Conservation (phyloP, 2,329 filamentous ascomycete genomes). For the Phoma herbarum region DNA sequence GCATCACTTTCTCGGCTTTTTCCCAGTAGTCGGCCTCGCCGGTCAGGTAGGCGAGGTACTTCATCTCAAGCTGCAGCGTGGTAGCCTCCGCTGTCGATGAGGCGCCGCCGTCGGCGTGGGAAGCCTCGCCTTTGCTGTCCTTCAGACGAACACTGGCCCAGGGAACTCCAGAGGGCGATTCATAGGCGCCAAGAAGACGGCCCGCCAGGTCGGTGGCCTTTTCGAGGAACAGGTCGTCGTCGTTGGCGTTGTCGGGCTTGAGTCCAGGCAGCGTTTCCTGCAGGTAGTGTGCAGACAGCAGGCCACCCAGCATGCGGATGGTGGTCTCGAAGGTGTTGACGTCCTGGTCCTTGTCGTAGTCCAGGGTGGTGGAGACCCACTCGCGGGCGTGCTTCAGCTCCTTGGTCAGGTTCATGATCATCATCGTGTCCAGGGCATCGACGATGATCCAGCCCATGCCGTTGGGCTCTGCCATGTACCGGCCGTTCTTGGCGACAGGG, state of each 20-base stretch:
- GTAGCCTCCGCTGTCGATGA: slow-evolving; percentile 95
- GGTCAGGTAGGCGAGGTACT: slow-evolving; percentile 93
- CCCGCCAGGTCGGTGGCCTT: slow-evolving; percentile 95
- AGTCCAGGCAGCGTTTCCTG: slow-evolving; percentile 82
- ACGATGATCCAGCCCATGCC: slow-evolving; percentile 99
- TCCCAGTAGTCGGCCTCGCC: slow-evolving; percentile 95
- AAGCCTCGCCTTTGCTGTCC: slow-evolving; percentile 76
- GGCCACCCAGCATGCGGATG: slow-evolving; percentile 93
- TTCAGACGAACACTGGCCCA: slow-evolving; percentile 90
- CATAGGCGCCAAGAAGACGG: slow-evolving; percentile 84
- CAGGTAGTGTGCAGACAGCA: slow-evolving; percentile 94
- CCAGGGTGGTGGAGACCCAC: slow-evolving; percentile 83
- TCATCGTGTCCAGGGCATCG: slow-evolving; percentile 94
- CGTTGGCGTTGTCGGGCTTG: slow-evolving; percentile 74
- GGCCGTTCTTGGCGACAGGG: slow-evolving; percentile 79
- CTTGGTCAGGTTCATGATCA: slow-evolving; percentile 95
- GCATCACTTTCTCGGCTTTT: slow-evolving; percentile 87
- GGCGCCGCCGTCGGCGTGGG: slow-evolving; percentile 84
- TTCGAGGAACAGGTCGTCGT: slow-evolving; percentile 93
- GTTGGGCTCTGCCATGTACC: slow-evolving; percentile 80
- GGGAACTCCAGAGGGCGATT: slow-evolving; percentile 85
- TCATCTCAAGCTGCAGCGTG: slow-evolving; percentile 93
- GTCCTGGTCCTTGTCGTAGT: slow-evolving; percentile 91
- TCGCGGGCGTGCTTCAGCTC: slow-evolving; percentile 84
- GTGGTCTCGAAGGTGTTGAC: slow-evolving; percentile 99